Conservation (phyloP, 2,329 filamentous ascomycete genomes). For the Pestalotiopsis sp. region DNA sequence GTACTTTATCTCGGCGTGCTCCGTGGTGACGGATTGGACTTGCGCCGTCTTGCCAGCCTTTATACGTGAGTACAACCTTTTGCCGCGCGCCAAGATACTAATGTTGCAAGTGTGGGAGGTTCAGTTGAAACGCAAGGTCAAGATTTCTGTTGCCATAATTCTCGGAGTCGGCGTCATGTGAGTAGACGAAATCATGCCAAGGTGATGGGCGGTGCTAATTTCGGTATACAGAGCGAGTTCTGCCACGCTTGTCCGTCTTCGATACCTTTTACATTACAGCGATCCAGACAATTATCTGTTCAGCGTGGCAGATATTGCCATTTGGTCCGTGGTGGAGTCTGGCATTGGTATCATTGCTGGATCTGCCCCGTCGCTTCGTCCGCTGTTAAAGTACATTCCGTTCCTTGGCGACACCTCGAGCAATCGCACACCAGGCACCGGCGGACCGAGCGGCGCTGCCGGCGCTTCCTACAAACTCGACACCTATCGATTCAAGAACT, state of each 20-base stretch:
- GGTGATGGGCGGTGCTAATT: background rate
- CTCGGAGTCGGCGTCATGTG: background rate
- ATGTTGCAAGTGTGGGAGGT: constrained; percentile 1
- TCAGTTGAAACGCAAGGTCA: background rate
- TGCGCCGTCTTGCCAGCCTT: constrained; percentile 1
- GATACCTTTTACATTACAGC: constrained; percentile 1
- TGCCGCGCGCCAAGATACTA: background rate
- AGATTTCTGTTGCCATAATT: background rate
- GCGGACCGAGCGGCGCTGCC: background rate
- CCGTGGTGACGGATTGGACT: background rate
- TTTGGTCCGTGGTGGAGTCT: constrained; percentile 3
- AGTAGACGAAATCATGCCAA: background rate
- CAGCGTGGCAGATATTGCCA: background rate
- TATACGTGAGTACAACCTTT: background rate
- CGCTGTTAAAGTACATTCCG: background rate
- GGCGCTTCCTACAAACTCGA: background rate
- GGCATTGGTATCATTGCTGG: constrained; percentile 2
- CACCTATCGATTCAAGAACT: background rate
- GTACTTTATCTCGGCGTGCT: constrained; percentile 2
- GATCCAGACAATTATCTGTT: background rate
- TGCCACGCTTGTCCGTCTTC: background rate
- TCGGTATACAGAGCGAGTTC: background rate
- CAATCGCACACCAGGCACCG: background rate
- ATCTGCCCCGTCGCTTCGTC: background rate
- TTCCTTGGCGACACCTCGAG: background rate